Conservation (phyloP, 352 stramenopile genomes). For the Blastocystis sp. region DNA sequence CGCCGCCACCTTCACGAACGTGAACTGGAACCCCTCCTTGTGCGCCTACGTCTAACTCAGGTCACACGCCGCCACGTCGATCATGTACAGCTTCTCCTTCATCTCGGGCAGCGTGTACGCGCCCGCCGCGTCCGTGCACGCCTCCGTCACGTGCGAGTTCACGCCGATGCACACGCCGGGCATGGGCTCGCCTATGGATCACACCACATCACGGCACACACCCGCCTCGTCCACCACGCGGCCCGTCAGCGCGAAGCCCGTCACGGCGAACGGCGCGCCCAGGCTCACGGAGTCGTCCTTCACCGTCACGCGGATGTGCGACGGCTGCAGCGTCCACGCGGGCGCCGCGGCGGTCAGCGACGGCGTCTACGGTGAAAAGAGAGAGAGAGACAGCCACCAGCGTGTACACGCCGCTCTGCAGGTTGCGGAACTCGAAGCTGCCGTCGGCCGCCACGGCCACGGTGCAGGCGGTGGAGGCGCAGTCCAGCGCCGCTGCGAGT, state of each 20-base stretch:
- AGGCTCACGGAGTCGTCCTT: not conserved
- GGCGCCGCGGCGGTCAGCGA: not conserved
- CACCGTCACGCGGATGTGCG: not conserved
- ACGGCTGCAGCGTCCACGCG: conserved; percentile 5
- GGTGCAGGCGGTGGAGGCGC: not conserved
- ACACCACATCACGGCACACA: no score
- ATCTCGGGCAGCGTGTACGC: not conserved
- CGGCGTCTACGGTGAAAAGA: not conserved
- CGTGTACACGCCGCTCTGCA: not conserved
- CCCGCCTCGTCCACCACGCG: conserved; percentile 18
- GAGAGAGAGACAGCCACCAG: not conserved
- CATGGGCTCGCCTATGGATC: not conserved
- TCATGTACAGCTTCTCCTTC: conserved; percentile 31
- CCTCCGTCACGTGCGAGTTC: not conserved
- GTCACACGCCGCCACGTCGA: conserved; percentile 1
- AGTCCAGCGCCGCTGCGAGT: not conserved
- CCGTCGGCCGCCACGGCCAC: not conserved
- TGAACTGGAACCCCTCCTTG: not conserved
- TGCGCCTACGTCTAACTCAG: not conserved
- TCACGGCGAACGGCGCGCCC: conserved; percentile 2
- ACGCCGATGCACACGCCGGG: not conserved
- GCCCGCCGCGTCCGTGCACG: not conserved
- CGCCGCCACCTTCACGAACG: not conserved
- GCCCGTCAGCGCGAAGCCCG: conserved; percentile 13
- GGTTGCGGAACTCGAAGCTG: conserved; percentile 3